A percentile compares a stretch with the other conserved stretches of the same genome.
Evolutionary conservation across 2,329 filamentous ascomycete species (phyloP).

Genomic region (Cercospora zeina): DNA sequence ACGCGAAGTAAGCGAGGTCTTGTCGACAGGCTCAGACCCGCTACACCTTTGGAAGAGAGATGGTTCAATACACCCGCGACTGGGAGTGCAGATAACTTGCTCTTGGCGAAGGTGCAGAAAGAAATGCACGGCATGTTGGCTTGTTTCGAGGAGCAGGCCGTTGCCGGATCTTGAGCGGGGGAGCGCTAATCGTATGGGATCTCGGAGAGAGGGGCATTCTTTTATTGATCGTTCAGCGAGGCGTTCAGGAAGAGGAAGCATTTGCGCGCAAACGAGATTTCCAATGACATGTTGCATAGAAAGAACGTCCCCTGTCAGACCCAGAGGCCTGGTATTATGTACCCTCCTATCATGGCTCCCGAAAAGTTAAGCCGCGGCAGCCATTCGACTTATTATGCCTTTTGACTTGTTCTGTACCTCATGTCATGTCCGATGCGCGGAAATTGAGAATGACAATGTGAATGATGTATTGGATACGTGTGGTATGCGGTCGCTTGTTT

Average conservation of each 20-base stretch:
- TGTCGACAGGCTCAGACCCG: slow-evolving; percentile 70
- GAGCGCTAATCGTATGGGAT: neutral
- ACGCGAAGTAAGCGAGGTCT: slow-evolving; percentile 64
- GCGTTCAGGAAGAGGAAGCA: slow-evolving; percentile 8
- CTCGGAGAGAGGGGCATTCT: neutral
- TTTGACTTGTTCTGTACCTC: neutral
- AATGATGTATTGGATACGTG: slow-evolving; percentile 1
- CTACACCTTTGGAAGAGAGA: slow-evolving; percentile 70
- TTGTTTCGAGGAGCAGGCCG: slow-evolving; percentile 41
- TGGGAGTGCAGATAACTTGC: slow-evolving; percentile 50
- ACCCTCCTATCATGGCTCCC: neutral
- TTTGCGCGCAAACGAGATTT: neutral
- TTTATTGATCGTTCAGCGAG: slow-evolving; percentile 7
- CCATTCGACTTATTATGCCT: too few relatives aligned
- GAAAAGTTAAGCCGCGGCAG: neutral
- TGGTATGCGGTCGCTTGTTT: slow-evolving; percentile 13
- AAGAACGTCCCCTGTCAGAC: neutral
- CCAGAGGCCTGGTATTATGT: neutral
- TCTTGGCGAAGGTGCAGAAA: slow-evolving; percentile 74
- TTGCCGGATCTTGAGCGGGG: neutral
- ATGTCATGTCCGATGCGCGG: neutral
- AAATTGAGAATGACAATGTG: neutral
- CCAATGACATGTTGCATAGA: neutral
- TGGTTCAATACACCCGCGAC: slow-evolving; percentile 54
- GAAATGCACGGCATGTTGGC: slow-evolving; percentile 61